Percentiles rank a stretch among this genome's conserved stretches.
These are phyloP conservation scores for Linnemannia zychae DNA, from an alignment of 192 early-diverging fungal genomes.

Conservation along the genomic window DNA sequence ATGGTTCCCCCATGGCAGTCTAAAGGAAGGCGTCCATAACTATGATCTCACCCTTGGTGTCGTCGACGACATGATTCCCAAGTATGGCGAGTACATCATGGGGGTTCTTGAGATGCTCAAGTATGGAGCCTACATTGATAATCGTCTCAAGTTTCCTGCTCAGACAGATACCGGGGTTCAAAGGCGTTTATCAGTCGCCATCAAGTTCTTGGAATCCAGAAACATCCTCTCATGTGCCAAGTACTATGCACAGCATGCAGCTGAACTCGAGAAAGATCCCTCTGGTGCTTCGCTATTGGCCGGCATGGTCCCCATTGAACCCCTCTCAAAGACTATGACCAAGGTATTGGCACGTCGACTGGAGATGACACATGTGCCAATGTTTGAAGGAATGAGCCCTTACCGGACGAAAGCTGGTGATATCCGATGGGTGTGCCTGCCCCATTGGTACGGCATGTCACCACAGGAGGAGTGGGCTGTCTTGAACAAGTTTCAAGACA, in stretches of 20 bases:
- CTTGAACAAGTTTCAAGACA: not conserved
- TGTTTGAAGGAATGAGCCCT: not conserved
- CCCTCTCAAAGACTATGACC: slow-evolving; percentile 6
- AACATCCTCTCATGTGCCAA: not conserved
- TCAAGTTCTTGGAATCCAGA: not conserved
- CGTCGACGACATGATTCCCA: not conserved
- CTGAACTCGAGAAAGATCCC: not conserved
- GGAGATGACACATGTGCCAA: not conserved
- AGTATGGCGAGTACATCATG: slow-evolving; percentile 12
- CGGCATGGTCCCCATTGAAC: not conserved
- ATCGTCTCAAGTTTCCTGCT: not conserved
- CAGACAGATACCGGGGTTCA: not conserved
- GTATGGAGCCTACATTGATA: not conserved
- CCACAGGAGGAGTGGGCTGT: not conserved
- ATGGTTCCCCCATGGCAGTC: not conserved
- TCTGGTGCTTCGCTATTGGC: not conserved
- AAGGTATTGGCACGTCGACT: not conserved
- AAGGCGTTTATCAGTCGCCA: not conserved
- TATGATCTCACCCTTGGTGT: not conserved
- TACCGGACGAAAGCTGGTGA: not conserved
- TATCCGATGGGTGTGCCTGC: not conserved
- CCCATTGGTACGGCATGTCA: not conserved
- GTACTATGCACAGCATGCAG: not conserved
- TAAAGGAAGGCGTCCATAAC: not conserved
- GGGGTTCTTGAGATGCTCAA: slow-evolving; percentile 7